phyloP scores from a whole-genome alignment of 1,139 yeast genomes.

The Blastobotrys elegans region DNA sequence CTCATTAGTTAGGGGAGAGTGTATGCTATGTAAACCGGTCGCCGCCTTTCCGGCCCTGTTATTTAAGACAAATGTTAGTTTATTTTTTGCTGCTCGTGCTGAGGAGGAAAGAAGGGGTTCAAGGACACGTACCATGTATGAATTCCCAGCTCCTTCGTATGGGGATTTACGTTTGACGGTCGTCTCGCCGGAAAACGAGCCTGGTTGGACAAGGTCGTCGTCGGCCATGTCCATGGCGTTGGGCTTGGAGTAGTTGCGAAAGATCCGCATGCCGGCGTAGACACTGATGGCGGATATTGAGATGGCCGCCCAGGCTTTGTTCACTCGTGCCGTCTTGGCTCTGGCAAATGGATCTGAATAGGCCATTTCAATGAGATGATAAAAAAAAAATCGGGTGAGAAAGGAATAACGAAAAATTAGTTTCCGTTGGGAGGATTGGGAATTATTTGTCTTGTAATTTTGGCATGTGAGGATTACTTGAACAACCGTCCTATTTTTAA shows the following conservation, averaged over 20 bases:
- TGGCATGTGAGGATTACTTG: not conserved
- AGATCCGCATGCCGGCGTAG: slow-evolving; percentile 20
- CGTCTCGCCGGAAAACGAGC: slow-evolving; percentile 33
- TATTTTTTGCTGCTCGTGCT: not conserved
- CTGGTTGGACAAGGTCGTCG: slow-evolving; percentile 29
- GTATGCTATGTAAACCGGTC: slow-evolving; percentile 18
- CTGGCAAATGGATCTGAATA: slow-evolving; percentile 12
- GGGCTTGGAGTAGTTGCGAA: slow-evolving; percentile 1
- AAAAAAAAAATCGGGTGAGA: too few relatives aligned
- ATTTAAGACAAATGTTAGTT: not conserved
- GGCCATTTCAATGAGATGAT: not conserved
- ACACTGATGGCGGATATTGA: slow-evolving; percentile 23
- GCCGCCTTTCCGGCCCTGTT: slow-evolving; percentile 25
- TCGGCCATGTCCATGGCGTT: slow-evolving; percentile 20
- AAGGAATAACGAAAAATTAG: too few relatives aligned
- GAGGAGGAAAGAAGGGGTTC: not conserved
- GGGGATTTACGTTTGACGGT: slow-evolving; percentile 32
- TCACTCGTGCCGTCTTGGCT: slow-evolving; percentile 20
- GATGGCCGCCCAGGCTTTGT: slow-evolving; percentile 31
- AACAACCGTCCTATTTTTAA: too few relatives aligned
- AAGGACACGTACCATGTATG: slow-evolving; percentile 28
- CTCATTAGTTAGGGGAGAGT: slow-evolving; percentile 21
- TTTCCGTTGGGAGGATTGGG: too few relatives aligned
- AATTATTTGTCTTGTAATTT: not conserved
- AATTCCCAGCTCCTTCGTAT: slow-evolving; percentile 37